phyloP scores from a whole-genome alignment of 192 early-diverging fungal genomes.

The Coemansia sp. region DNA sequence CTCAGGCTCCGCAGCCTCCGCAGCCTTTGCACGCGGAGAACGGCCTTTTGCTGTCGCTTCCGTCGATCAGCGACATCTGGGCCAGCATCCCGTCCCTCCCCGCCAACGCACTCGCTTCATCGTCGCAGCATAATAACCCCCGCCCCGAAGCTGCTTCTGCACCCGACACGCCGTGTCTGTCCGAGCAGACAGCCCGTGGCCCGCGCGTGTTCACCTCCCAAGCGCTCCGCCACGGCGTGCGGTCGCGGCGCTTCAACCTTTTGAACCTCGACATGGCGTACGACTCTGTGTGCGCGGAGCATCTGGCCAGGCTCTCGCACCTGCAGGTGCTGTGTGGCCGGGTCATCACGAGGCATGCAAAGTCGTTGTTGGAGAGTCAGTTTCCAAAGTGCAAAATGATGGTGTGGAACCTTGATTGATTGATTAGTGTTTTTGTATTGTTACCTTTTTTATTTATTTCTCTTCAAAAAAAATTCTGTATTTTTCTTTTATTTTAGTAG shows the following conservation, averaged over 20 bases:
- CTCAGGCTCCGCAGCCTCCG: too few relatives aligned
- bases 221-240: constrained; percentile 42
- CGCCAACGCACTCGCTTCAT: constrained; percentile 16
- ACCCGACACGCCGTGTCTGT: constrained; percentile 30
- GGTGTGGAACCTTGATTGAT: constrained; percentile 34
- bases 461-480: neutral
- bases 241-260: constrained; percentile 46
- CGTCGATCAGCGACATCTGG: constrained; percentile 39
- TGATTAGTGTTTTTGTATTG: neutral
- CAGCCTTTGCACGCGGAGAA: too few relatives aligned
- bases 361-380: constrained; percentile 46
- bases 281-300: constrained; percentile 47
- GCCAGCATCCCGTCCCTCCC: constrained; percentile 42
- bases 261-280: constrained; percentile 53
- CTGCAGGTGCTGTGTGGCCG: constrained; percentile 44
- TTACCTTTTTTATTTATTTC: too few relatives aligned
- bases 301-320: constrained; percentile 40
- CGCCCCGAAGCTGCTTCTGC: constrained; percentile 11
- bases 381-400: constrained; percentile 54
- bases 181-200: constrained; percentile 5
- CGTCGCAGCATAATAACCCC: constrained; percentile 3
- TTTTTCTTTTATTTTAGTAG: neutral
- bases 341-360: constrained; percentile 50
- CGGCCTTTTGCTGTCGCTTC: constrained; percentile 15
- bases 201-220: constrained; percentile 42